phyloP scores from a whole-genome alignment of 73 alveolate species.

The Symbiodinium pilosum region DNA sequence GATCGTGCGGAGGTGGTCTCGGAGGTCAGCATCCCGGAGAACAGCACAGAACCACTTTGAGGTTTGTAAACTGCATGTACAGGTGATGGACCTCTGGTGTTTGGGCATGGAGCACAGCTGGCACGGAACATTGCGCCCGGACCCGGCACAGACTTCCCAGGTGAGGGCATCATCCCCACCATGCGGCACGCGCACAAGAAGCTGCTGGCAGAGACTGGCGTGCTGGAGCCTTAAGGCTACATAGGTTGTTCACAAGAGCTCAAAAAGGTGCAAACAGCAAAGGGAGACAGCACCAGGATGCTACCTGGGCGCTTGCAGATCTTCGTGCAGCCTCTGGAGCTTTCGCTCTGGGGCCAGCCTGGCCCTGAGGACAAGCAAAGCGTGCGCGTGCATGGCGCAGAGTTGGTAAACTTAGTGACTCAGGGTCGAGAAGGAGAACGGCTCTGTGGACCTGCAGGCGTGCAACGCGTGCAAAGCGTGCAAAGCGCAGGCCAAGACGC shows the following conservation, averaged over 20 bases:
- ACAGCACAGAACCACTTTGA: too few relatives aligned
- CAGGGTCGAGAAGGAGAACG: background rate
- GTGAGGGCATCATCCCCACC: slow-evolving; percentile 89
- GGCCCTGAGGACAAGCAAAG: background rate
- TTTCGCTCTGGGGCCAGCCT: slow-evolving; percentile 50
- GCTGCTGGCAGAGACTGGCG: slow-evolving; percentile 5
- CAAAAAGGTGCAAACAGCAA: background rate
- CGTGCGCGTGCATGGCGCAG: background rate
- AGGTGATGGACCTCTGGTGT: slow-evolving; percentile 12
- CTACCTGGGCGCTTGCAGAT: slow-evolving; percentile 44
- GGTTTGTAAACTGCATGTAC: background rate
- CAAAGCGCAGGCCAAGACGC: too few relatives aligned
- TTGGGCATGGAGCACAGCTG: background rate
- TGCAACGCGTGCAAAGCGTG: too few relatives aligned
- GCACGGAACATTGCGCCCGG: background rate
- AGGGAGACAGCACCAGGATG: background rate
- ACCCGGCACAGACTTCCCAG: slow-evolving; percentile 13
- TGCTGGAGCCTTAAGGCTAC: background rate
- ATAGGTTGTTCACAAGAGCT: background rate
- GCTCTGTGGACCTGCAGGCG: slow-evolving; percentile 4
- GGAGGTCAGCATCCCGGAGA: background rate
- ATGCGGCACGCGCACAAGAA: slow-evolving; percentile 90
- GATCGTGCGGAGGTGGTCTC: background rate
- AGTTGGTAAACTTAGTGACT: background rate
- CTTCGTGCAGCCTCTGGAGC: slow-evolving; percentile 77